Evolutionary conservation across 257 asterid genomes (phyloP).

Genomic region (Solanum lycopersicoides): DNA sequence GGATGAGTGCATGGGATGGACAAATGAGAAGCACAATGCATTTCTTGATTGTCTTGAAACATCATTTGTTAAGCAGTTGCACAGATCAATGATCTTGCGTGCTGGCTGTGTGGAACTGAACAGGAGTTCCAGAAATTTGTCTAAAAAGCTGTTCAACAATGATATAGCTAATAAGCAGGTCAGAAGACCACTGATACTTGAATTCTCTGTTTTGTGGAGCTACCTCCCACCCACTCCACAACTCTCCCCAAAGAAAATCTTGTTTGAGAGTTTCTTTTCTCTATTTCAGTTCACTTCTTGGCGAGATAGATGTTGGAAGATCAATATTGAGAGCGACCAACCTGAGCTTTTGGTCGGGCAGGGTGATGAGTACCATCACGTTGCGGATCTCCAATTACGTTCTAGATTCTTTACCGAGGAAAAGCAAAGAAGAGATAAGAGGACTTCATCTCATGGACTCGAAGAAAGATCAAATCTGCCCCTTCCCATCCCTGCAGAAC

Average conservation of each 20-base stretch:
- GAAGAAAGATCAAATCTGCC: conserved; percentile 6
- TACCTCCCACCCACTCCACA: not conserved
- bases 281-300: conserved; percentile 6
- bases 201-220: not conserved
- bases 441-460: conserved; percentile 14
- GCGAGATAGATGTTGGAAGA: conserved; percentile 22
- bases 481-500: not conserved
- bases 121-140: conserved; percentile 3
- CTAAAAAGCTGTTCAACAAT: conserved; percentile 9
- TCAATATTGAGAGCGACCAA: conserved; percentile 16
- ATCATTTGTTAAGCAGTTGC: conserved; percentile 60
- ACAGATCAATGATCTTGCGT: conserved; percentile 29
- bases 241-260: not conserved
- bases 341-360: not conserved
- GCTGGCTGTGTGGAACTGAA: conserved; percentile 16
- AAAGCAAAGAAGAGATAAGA: conserved; percentile 16
- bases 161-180: conserved; percentile 39
- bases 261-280: not conserved
- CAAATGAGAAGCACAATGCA: conserved; percentile 61
- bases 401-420: conserved; percentile 5
- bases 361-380: not conserved
- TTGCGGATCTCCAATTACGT: not conserved
- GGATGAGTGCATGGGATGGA: conserved; percentile 46
- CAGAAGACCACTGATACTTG: not conserved
- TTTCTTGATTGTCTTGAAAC: conserved; percentile 62